A percentile compares a stretch with the other conserved stretches of the same genome.
Conservation (phyloP, 164 flowering plant genomes). For the Stephania cephalantha region DNA sequence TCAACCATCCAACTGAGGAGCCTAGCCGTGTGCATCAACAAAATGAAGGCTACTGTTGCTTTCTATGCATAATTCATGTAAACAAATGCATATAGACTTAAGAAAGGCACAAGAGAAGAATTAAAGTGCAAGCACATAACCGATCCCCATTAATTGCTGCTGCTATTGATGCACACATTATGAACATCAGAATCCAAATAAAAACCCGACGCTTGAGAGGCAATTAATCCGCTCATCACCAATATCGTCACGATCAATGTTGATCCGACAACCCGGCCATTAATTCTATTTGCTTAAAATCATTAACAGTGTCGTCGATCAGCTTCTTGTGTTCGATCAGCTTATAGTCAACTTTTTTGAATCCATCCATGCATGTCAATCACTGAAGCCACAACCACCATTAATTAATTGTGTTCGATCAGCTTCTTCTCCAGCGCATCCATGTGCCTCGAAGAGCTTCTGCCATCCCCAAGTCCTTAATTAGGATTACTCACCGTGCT, state of each 20-base stretch:
- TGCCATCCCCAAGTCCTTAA: neutral
- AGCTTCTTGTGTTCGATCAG: no score
- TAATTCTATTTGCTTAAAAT: neutral
- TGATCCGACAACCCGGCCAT: neutral
- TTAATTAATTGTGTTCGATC: neutral
- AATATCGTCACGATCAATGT: neutral
- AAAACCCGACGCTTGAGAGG: neutral
- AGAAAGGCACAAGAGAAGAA: no score
- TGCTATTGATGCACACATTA: neutral
- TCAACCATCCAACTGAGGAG: no score
- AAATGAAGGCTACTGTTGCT: no score
- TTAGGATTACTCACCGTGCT: neutral
- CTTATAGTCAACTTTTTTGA: no score
- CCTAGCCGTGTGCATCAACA: no score
- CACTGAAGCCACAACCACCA: neutral
- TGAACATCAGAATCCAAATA: neutral
- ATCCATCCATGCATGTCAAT: neutral
- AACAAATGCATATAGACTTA: no score
- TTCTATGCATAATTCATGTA: no score
- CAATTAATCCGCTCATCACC: neutral
- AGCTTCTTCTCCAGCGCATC: conserved; percentile 12
- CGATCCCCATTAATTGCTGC: no score
- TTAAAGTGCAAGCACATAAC: no score
- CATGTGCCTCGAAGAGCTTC: neutral
- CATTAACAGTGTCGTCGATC: neutral